Evolutionary conservation across 768 basidiomycete genomes (phyloP).

Genomic region (Trametopsis cervina): DNA sequence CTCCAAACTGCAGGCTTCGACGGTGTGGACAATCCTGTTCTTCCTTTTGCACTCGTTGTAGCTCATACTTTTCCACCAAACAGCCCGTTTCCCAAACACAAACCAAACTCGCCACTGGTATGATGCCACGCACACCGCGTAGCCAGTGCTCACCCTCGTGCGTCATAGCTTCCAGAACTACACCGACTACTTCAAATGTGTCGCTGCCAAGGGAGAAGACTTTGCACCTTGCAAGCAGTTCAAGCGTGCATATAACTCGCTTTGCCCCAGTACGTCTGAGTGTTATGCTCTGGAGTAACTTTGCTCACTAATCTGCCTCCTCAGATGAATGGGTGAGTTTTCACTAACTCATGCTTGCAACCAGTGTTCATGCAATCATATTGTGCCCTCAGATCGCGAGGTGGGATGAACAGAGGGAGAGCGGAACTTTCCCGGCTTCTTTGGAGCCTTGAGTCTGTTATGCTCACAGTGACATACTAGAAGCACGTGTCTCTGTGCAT

Average conservation of each 20-base stretch:
- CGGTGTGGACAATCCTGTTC: slow-evolving; percentile 36
- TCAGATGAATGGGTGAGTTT: slow-evolving; percentile 90
- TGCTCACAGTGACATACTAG: no score
- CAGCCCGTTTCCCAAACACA: slow-evolving; percentile 84
- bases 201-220: slow-evolving; percentile 95
- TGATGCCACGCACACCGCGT: slow-evolving; percentile 13
- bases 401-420: slow-evolving; percentile 95
- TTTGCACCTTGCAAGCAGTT: slow-evolving; percentile 99
- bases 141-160: not conserved
- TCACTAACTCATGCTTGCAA: not conserved
- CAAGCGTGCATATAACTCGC: slow-evolving; percentile 90
- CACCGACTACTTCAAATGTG: slow-evolving; percentile 97
- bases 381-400: slow-evolving; percentile 54
- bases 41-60: slow-evolving; percentile 7
- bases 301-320: no score
- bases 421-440: slow-evolving; percentile 86
- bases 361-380: not conserved
- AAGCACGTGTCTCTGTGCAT: no score
- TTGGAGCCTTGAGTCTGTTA: slow-evolving; percentile 71
- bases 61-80: slow-evolving; percentile 9
- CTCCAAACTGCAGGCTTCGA: slow-evolving; percentile 97
- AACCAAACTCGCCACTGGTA: slow-evolving; percentile 98
- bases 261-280: slow-evolving; percentile 88
- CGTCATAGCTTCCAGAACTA: slow-evolving; percentile 85
- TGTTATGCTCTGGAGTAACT: no score